Base-by-base conservation (phyloP, 2,329 filamentous ascomycete species). In the Neofusicoccum ribis region DNA sequence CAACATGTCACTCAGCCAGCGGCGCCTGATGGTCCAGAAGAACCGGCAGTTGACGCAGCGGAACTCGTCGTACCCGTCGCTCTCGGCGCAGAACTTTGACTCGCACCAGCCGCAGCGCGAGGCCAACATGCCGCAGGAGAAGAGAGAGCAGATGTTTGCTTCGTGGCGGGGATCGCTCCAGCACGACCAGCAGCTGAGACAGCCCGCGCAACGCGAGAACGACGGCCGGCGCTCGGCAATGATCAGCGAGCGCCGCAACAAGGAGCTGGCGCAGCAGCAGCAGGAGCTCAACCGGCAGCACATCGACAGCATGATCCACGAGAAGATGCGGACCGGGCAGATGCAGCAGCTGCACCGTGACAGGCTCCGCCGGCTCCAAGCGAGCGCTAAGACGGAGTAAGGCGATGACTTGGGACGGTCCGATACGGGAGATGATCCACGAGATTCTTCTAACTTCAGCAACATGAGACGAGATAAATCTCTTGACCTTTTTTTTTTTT, bases 361-460 rank as follows among this genome's bases (percentile, higher is more conserved):
- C 68, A 91, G 90, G 0, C 85, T 97, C 85, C 84, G 90, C 68
- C 88, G 84, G 75, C 90, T 97, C 88, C 93, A 97, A 74, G 83
- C 83, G 14, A 77, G 79, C 56, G 85, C 84, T 15, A 65, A 61
- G 36, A 65, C 56, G 23, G 52, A 65, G 56, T 64, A 51, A 46
- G 23, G n/a, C 34, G 14, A 14, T 7, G 39, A 58, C 41, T n/a
- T 58, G 51, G 17, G 17, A 47, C 41, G 43, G 34, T 9, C 37
- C 27, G n/a, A 23, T 37, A 31, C 12, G 44, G 36, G 36, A 31
- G 23, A 60, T 37, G 56, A 60, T 49, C 41, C 56, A 47, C 56
- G 56, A 47, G 43, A 37, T 15, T 23, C 27, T 43, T 17, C 36
- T 50, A 36, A 41, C 47, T 20, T 52, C 46, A 44, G 46, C 60